Conservation (phyloP, 2,329 filamentous ascomycete species). For the Claviceps paspali region DNA sequence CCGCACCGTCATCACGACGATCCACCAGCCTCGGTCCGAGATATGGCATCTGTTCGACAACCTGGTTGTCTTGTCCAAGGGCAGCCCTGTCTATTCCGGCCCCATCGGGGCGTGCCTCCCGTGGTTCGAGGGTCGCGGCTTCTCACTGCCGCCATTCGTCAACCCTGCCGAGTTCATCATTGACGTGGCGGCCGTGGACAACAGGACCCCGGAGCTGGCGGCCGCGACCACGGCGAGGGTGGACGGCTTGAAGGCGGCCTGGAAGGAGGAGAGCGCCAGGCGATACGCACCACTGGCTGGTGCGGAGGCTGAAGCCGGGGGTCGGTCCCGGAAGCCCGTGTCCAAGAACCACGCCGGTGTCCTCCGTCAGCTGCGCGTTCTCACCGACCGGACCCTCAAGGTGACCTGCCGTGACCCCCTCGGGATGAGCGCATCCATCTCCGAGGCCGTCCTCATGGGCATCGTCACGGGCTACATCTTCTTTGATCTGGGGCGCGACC, state of each 20-base stretch:
- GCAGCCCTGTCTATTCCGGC: constrained; percentile 54
- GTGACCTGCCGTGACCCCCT: constrained; percentile 64
- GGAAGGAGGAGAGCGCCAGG: constrained; percentile 29
- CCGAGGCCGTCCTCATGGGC: constrained; percentile 57
- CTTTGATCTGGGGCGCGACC: constrained; percentile 45
- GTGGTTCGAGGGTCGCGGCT: constrained; percentile 48
- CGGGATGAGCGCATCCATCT: constrained; percentile 53
- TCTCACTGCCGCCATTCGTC: constrained; percentile 52
- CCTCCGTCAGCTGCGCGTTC: constrained; percentile 44
- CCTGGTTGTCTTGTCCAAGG: constrained; percentile 51
- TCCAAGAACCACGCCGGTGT: constrained; percentile 37
- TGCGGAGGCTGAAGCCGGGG: neutral
- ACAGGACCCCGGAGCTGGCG: constrained; percentile 52
- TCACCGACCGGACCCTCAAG: constrained; percentile 54
- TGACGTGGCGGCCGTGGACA: constrained; percentile 60
- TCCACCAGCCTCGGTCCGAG: constrained; percentile 65
- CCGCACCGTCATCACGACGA: constrained; percentile 56
- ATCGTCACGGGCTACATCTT: constrained; percentile 63
- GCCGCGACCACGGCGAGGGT: constrained; percentile 42
- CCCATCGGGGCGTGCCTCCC: constrained; percentile 38
- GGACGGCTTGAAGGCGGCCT: constrained; percentile 42
- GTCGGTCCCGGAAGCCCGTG: constrained; percentile 9
- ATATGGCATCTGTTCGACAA: constrained; percentile 68
- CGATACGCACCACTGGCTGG: constrained; percentile 12
- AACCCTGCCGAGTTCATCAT: constrained; percentile 68